Percentiles rank a stretch among this genome's conserved stretches.
Conservation (phyloP, 1,284 basidiomycete genomes). For the Lignosus rhinocerotis region DNA sequence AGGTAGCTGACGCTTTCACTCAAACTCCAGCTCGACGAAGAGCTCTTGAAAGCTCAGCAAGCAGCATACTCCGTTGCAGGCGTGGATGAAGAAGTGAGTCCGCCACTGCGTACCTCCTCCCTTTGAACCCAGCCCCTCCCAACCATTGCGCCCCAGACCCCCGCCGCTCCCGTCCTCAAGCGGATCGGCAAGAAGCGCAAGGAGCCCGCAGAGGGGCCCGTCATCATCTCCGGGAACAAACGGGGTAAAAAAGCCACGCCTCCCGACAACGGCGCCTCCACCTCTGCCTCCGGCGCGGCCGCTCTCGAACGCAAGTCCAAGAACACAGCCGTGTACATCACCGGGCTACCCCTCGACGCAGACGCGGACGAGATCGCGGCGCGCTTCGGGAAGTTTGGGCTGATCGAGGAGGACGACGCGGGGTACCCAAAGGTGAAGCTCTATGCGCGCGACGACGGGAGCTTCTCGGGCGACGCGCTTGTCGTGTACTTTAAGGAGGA, state of each 20-base stretch:
- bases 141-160: slow-evolving; percentile 51
- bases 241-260: slow-evolving; percentile 58
- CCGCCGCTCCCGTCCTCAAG: slow-evolving; percentile 80
- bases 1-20: neutral
- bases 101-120: slow-evolving; percentile 11
- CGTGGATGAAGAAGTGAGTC: slow-evolving; percentile 85
- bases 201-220: slow-evolving; percentile 62
- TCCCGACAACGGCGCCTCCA: slow-evolving; percentile 26
- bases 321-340: slow-evolving; percentile 93
- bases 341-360: slow-evolving; percentile 80
- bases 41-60: slow-evolving; percentile 83
- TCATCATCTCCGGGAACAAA: slow-evolving; percentile 60
- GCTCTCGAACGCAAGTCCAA: slow-evolving; percentile 62
- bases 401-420: slow-evolving; percentile 89
- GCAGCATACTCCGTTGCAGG: slow-evolving; percentile 89
- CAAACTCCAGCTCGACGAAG: slow-evolving; percentile 69
- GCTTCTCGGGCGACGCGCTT: slow-evolving; percentile 93
- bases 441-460: slow-evolving; percentile 88
- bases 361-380: slow-evolving; percentile 75
- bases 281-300: slow-evolving; percentile 5
- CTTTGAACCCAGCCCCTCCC: neutral
- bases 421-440: slow-evolving; percentile 91
- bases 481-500: slow-evolving; percentile 98
- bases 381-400: slow-evolving; percentile 88
- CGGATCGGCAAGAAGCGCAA: slow-evolving; percentile 84